phyloP scores from a whole-genome alignment of 2,329 filamentous ascomycete species.

The Didymella lethalis region DNA sequence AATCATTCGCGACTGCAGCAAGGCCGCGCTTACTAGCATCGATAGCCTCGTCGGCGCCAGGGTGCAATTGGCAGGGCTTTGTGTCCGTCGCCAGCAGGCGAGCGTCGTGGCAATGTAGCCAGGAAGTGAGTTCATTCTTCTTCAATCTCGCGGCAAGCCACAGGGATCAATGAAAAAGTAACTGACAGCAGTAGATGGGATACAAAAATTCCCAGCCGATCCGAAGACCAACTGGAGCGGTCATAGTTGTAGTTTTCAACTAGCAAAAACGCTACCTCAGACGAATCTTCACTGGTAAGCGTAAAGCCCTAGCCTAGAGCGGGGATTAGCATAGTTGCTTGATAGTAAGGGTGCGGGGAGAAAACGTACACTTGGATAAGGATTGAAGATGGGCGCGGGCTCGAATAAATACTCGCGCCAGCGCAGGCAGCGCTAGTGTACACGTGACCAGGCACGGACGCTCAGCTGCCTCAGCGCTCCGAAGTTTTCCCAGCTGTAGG shows the following conservation, averaged over 20 bases:
- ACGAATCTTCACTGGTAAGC: constrained; percentile 86
- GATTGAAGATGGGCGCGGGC: no score
- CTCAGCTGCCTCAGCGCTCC: no score
- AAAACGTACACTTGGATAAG: no score
- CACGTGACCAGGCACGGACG: no score
- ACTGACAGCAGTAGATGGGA: constrained; percentile 43
- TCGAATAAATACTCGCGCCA: no score
- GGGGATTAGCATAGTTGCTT: no score
- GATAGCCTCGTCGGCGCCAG: neutral
- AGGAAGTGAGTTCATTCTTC: constrained; percentile 31
- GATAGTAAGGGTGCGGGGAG: no score
- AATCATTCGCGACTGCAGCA: neutral
- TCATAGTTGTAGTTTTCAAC: constrained; percentile 84
- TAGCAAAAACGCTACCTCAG: constrained; percentile 89
- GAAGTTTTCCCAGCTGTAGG: no score
- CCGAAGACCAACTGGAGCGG: constrained; percentile 75
- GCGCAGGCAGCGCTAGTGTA: no score
- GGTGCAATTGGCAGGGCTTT: neutral
- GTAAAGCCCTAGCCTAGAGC: constrained; percentile 72
- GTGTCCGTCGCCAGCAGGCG: neutral
- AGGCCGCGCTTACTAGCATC: neutral
- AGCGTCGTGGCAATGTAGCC: neutral
- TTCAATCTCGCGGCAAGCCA: constrained; percentile 39
- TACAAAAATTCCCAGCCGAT: constrained; percentile 83
- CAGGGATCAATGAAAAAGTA: constrained; percentile 43